Percentiles rank a stretch among this genome's conserved stretches.
Conservation (phyloP, 768 basidiomycete genomes). For the Leucocoprinus leucothites region DNA sequence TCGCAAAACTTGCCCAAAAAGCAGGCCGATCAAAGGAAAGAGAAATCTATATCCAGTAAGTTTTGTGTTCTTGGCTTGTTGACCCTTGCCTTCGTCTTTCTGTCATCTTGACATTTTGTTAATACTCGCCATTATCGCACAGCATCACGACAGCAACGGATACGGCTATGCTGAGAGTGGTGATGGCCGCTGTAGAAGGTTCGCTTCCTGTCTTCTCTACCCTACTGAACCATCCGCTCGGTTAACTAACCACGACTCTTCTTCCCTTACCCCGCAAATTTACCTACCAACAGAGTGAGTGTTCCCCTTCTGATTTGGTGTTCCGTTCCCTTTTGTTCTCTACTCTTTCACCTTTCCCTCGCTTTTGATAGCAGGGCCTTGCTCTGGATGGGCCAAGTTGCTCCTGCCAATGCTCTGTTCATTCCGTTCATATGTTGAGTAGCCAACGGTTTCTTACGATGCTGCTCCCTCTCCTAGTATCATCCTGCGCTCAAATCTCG, state of each 20-base stretch:
- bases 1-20: constrained; percentile 79
- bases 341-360: constrained; percentile 16
- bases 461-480: constrained; percentile 51
- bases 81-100: background rate
- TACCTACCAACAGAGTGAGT: constrained; percentile 12
- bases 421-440: constrained; percentile 8
- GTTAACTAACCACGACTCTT: constrained; percentile 51
- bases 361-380: background rate
- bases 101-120: constrained; percentile 4
- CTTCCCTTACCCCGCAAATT: constrained; percentile 18
- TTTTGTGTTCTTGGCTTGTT: constrained; percentile 17
- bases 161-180: constrained; percentile 81
- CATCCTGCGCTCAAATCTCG: constrained; percentile 63
- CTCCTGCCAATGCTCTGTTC: background rate
- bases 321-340: constrained; percentile 20
- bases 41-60: constrained; percentile 93
- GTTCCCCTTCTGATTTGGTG: constrained; percentile 17
- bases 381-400: background rate
- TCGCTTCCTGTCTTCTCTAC: constrained; percentile 22
- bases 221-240: constrained; percentile 1
- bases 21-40: constrained; percentile 81
- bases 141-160: constrained; percentile 91
- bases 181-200: constrained; percentile 98
- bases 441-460: constrained; percentile 27
- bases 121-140: constrained; percentile 7